Base-by-base conservation (phyloP, 2,329 filamentous ascomycete species). In the Stemphylium vesicarium region DNA sequence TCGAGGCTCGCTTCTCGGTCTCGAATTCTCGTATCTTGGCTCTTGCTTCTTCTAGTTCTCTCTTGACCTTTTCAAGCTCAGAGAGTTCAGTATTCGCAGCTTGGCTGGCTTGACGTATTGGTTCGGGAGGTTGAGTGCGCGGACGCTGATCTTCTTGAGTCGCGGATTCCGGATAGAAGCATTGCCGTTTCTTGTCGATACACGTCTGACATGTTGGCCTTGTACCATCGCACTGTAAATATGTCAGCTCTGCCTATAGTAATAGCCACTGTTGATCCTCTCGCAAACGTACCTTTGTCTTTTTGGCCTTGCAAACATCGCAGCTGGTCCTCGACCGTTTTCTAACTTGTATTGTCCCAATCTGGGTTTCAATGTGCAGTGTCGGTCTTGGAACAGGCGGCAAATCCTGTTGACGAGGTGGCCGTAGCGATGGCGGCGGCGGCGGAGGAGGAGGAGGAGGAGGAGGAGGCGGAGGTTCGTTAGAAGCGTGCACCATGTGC, bases 191-290 rank as follows among this genome's bases (percentile, higher is more conserved):
- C 61, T 74, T 75, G 37, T 73, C 70, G 15, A 53, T 52, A 52
- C 74, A 77, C 7, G 71, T 73, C 35, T 70, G 54, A 49, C 74
- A 77, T 6, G 59, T 59, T 3, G 74, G 74, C n/a, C 69, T 63
- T 12, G 62, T 56, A 3, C 69, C 71, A 50, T 77, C 73, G 46
- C 74, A 77, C 70, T 75, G 40, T 4, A 31, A 4, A 36, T 2
- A 13, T n/a, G 45, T 70, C 51, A 68, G 56, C 33, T 26, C n/a
- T 15, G 18, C 16, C 24, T 16, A 26, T 2, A 7, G 7, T 15
- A 3, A 13, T 29, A 29, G 36, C 15, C 36, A 39, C 31, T 42
- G 15, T 18, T 18, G 16, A 15, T 31, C 6, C n/a, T 37, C 24
- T 31, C n/a, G 53, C 18, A n/a, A 10, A 10, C 64, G 9, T 62